Evolutionary conservation across 1,284 basidiomycete species (phyloP), one percentile per base, ranked within the genome.

Genomic region (Naganishia sp.): DNA sequence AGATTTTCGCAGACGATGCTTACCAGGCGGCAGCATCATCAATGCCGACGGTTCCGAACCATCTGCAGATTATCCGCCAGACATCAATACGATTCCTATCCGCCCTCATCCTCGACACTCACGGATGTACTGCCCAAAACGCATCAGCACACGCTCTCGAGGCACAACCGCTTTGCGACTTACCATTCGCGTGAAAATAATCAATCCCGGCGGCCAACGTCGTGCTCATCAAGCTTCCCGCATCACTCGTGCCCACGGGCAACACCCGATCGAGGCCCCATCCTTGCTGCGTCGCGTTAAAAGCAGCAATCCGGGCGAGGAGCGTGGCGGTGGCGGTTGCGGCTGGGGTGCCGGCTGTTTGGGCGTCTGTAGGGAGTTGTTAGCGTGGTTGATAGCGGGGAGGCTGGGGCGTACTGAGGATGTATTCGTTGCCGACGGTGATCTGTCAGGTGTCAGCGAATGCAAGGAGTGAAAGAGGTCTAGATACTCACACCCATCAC

Each of bases 161-260:
- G n/a, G n/a, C 18, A 54, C 39, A 57, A 35, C 6, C 43, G 2
- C 28, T 5, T 39, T 39, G 2, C 7, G 18, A 58, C 61, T 53
- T 21, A 68, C 67, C 67, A 68, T 84, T 84, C 39, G 83, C 82
- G 78, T 83, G 81, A 69, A 79, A 76, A 68, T 88, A 95, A 76
- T 97, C 92, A 28, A 90, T 83, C 1, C 84, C 84, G 23, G 77
- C 73, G 1, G 91, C 83, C 23, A 98, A 85, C 66, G 84, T 71
- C 0, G 77, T 85, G 72, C 90, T 93, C 82, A 95, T 90, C 80
- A 86, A 89, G 66, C 85, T 86, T 31, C 94, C 94, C 10, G 94
- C 95, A 73, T 99, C 94, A 7, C 90, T 86, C 15, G 87, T 96
- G 21, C 95, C 95, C 39, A 98, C 85, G 0, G 87, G 86, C 57